Base-by-base conservation (phyloP, 441 rosid species). In the Theobroma grandiflorum region DNA sequence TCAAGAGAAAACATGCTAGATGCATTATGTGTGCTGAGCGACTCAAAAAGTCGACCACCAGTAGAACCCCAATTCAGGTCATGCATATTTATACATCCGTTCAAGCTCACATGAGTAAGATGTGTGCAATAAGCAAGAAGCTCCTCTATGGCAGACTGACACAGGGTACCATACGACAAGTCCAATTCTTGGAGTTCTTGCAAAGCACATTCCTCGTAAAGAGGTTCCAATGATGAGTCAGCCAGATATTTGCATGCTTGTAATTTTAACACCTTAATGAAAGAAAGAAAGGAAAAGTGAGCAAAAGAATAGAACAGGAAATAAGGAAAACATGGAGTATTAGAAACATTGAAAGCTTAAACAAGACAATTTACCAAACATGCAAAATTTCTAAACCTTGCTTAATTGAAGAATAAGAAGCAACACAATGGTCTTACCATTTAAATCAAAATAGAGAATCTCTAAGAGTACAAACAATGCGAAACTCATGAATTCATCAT, bases 201-300 rank as follows among this genome's bases (percentile, higher is more conserved):
- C 79, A 97, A 86, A 82, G 99, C 98, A 75, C 92, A 91, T 79
- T 88, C 87, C 88, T 88, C 94, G 89, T 94, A 97, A 72, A 97
- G 91, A 80, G 99, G 98, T 90, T 95, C 99, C 86, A 97, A 77
- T 73, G 99, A 90, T 5, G 91, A 84, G 87, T 97, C 92, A 4
- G 90, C 86, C 38, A 97, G 98, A 88, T 90, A 91, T 82, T 97
- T 97, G 93, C 99, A 97, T 7, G 99, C 98, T 87, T 95, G 99
- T 83, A 97, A 88, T 85, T 92, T 95, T 78, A 97, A 88, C 64
- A 97, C 98, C 99, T 97, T 71, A 79, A 76, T 66, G 80, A 14
- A 76, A 69, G 80, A 14, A 50, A 20, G 4, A 75, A 38, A 62
- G 4, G 8, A 58, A 1, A 53, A 43, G 14, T 66, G 2, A 15